A percentile compares a stretch with the other conserved stretches of the same genome.
Conservation (phyloP, 2,329 filamentous ascomycete genomes). For the Polychaeton citri region DNA sequence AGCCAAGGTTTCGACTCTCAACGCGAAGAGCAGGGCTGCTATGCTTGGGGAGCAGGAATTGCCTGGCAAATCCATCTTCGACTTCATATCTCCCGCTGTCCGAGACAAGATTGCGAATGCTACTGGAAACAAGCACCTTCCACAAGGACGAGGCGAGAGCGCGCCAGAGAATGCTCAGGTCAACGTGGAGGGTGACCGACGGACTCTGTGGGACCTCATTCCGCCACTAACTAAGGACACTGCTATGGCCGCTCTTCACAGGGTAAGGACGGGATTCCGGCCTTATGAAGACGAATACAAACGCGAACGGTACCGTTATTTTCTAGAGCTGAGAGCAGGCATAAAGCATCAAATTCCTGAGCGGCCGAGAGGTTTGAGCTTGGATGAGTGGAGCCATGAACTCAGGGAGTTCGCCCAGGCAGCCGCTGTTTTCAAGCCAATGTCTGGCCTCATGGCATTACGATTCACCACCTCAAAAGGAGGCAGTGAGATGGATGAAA, state of each 20-base stretch:
- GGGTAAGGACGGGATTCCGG: slow-evolving; percentile 49
- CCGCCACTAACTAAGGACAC: slow-evolving; percentile 28
- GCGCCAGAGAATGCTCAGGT: slow-evolving; percentile 49
- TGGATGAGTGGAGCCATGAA: slow-evolving; percentile 69
- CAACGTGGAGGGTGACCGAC: slow-evolving; percentile 49
- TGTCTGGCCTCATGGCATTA: slow-evolving; percentile 83
- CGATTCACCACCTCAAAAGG: slow-evolving; percentile 65
- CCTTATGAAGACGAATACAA: slow-evolving; percentile 82
- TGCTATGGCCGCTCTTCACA: slow-evolving; percentile 33
- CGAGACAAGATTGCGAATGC: slow-evolving; percentile 63
- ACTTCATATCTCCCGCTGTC: slow-evolving; percentile 69
- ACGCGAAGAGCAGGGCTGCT: slow-evolving; percentile 63
- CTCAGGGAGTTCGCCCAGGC: slow-evolving; percentile 63
- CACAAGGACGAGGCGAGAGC: slow-evolving; percentile 62
- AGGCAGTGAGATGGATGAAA: background rate
- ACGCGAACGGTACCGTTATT: slow-evolving; percentile 64
- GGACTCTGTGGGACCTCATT: slow-evolving; percentile 37
- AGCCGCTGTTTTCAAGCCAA: slow-evolving; percentile 75
- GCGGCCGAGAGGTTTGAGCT: slow-evolving; percentile 36
- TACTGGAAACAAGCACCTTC: slow-evolving; percentile 65
- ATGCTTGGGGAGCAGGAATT: slow-evolving; percentile 69
- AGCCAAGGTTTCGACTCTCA: slow-evolving; percentile 61
- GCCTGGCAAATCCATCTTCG: slow-evolving; percentile 89
- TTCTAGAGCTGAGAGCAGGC: slow-evolving; percentile 65
- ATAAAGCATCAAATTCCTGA: slow-evolving; percentile 46